Evolutionary conservation across 176 grass and related monocot species (phyloP).

Genomic region (Hordeum marinum): DNA sequence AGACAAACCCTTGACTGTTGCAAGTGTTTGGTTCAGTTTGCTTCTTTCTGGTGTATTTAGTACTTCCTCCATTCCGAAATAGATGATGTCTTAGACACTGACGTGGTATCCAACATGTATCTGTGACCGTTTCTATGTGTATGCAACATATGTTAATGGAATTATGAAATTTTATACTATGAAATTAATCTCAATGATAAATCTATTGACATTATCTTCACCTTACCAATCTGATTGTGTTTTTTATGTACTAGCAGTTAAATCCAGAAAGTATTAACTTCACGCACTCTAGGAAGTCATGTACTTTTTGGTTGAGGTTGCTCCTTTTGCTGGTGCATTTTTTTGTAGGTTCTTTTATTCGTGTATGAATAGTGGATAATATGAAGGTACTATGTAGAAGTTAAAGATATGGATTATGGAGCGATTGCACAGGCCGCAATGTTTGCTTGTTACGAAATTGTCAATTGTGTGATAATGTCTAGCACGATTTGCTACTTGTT

Average conservation of each 20-base stretch:
- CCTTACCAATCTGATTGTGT: background rate
- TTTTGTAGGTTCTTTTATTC: background rate
- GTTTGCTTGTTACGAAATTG: background rate
- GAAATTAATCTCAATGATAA: background rate
- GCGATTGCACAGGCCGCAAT: background rate
- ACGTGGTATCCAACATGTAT: too few relatives aligned
- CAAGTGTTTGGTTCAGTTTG: background rate
- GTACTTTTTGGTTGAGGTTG: background rate
- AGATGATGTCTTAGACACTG: too few relatives aligned
- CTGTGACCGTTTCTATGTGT: too few relatives aligned
- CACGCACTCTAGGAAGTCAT: background rate
- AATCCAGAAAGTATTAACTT: background rate
- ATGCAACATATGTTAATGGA: too few relatives aligned
- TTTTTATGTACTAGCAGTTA: background rate
- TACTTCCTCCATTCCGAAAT: too few relatives aligned
- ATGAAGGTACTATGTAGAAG: background rate
- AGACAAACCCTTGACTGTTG: background rate
- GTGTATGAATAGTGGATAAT: background rate
- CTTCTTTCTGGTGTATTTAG: too few relatives aligned
- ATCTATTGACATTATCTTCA: background rate
- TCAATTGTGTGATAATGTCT: background rate
- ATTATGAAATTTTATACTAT: too few relatives aligned
- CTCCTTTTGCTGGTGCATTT: background rate
- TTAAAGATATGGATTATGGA: background rate
- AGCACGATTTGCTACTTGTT: background rate